These are phyloP conservation scores for Hymenoscyphus repandus DNA, from an alignment of 2,329 filamentous ascomycete species.

Conservation along the genomic window DNA sequence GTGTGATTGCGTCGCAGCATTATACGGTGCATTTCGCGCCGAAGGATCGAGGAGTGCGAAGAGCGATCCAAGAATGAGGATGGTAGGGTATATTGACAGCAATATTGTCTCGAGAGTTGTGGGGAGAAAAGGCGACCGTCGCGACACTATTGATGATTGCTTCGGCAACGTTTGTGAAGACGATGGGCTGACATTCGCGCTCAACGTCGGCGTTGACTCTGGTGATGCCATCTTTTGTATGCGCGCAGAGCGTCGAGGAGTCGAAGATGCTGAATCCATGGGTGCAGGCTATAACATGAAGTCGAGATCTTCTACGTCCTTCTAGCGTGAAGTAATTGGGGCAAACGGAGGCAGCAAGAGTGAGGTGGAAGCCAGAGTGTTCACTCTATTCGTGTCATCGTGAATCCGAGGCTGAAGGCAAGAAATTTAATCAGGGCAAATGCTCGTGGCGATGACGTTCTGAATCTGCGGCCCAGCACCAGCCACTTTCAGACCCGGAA, in stretches of 20 bases:
- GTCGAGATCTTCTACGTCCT: slow-evolving; percentile 3
- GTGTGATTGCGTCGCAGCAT: slow-evolving; percentile 58
- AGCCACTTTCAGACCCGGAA: neutral
- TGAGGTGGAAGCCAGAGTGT: slow-evolving; percentile 18
- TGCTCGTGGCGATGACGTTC: slow-evolving; percentile 2
- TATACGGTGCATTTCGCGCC: slow-evolving; percentile 60
- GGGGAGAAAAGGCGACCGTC: slow-evolving; percentile 55
- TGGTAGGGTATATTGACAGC: slow-evolving; percentile 67
- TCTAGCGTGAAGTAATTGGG: slow-evolving; percentile 11
- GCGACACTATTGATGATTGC: slow-evolving; percentile 15
- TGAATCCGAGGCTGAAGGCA: slow-evolving; percentile 4
- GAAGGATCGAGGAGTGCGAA: slow-evolving; percentile 75
- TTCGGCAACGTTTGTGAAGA: neutral
- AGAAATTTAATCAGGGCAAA: no score
- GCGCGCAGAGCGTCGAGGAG: slow-evolving; percentile 26
- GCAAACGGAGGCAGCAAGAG: slow-evolving; percentile 8
- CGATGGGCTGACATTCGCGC: slow-evolving; percentile 3
- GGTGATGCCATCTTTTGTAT: slow-evolving; percentile 20
- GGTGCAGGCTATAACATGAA: slow-evolving; percentile 22
- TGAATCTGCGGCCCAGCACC: neutral
- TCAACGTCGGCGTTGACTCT: slow-evolving; percentile 12
- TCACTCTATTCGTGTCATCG: neutral
- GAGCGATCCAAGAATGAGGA: slow-evolving; percentile 75
- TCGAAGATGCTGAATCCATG: slow-evolving; percentile 27
- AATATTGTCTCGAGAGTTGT: slow-evolving; percentile 61